Conservation (phyloP, 495 filamentous ascomycete species). For the Aspergillus sparsus region DNA sequence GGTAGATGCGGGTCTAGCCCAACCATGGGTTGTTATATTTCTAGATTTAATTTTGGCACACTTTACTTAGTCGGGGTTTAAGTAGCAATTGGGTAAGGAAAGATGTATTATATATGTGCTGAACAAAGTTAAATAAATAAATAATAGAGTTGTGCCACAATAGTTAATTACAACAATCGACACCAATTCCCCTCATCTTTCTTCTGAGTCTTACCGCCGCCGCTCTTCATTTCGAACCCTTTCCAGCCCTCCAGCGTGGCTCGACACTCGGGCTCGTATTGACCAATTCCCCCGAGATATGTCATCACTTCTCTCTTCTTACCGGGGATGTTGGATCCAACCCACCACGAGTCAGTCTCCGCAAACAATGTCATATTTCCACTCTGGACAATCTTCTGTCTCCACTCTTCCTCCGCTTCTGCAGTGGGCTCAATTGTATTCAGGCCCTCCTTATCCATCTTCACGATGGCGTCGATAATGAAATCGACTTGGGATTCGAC, state of each 20-base stretch:
- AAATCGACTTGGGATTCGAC: constrained; percentile 51
- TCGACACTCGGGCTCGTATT: constrained; percentile 20
- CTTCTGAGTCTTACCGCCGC: too few species aligned
- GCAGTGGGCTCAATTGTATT: constrained; percentile 41
- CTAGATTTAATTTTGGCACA: too few species aligned
- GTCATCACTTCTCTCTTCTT: constrained; percentile 48
- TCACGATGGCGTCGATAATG: constrained; percentile 48
- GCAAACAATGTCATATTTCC: constrained; percentile 48
- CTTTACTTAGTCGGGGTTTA: too few species aligned
- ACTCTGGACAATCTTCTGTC: constrained; percentile 36
- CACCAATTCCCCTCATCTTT: too few species aligned
- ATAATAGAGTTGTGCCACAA: too few species aligned
- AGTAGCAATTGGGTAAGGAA: too few species aligned
- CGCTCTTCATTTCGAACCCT: neutral
- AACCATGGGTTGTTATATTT: too few species aligned
- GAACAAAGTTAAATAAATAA: too few species aligned
- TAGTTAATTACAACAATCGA: too few species aligned
- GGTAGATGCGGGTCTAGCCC: too few species aligned
- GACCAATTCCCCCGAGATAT: constrained; percentile 30
- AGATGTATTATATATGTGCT: too few species aligned
- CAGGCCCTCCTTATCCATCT: constrained; percentile 43
- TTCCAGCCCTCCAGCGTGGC: neutral
- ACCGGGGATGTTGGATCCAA: constrained; percentile 48
- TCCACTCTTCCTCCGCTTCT: constrained; percentile 51
- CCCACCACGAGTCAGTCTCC: constrained; percentile 35